Evolutionary conservation across 306 rosid species (phyloP), one percentile per base, ranked within the genome.

Genomic region (Ammopiptanthus mongolicus): DNA sequence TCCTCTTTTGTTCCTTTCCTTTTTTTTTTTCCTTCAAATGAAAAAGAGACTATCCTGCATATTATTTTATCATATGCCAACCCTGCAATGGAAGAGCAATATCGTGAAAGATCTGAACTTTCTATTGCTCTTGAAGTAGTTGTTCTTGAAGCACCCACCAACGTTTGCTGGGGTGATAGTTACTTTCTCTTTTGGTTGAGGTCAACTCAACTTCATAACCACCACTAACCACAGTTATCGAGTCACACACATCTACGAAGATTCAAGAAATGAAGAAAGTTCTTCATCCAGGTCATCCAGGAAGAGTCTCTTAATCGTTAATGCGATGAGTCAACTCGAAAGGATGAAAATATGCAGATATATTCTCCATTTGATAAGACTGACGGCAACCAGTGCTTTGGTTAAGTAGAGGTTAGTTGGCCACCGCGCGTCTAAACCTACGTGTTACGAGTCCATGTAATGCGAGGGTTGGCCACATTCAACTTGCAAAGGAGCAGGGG

Each of bases 391-490:
- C 0, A 0, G 62, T 17, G 33, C 12, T n/a, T 0, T 0, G 44
- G 44, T 0, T 28, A 53, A 22, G 11, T 55, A 23, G 22, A 50
- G 18, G 22, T 83, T 17, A 53, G 15, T 23, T 86, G 87, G 90
- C 0, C 0, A 31, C 36, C 42, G 6, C 78, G n/a, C 86, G 0
- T 0, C 0, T 1, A 75, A 71, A 19, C 90, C 87, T 0, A 10
- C 18, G 1, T 86, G 90, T 65, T 42, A 0, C 29, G 4, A 56
- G 6, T 23, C 73, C 1, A 3, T 0, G 3, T 37, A 75, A 58
- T 86, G 86, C 78, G 6, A 0, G 0, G 44, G 13, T 56, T 86
- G 84, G 87, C 36, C 58, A 1, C 22, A 78, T 48, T 86, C 87
- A 31, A 28, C 15, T 1, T 86, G 90, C 78, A 62, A 33, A 0